These are phyloP conservation scores for Maudiozyma bulderi DNA, from an alignment of 805 yeast species.

Conservation along the genomic window DNA sequence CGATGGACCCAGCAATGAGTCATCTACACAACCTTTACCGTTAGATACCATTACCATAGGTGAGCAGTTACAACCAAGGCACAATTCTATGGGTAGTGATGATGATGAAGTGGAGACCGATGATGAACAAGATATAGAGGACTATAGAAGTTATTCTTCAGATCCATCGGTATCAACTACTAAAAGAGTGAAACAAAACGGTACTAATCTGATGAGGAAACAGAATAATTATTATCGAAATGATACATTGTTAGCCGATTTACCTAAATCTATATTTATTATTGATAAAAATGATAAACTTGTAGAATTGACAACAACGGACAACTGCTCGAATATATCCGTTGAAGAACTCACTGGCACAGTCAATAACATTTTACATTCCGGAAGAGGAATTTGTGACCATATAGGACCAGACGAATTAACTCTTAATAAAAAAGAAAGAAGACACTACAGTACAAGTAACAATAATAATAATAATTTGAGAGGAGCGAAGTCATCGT, in stretches of 20 bases:
- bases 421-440: no score
- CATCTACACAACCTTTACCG: slow-evolving; percentile 7
- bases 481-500: no score
- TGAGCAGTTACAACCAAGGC: slow-evolving; percentile 1
- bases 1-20: neutral
- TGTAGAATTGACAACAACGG: neutral
- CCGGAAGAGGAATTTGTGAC: no score
- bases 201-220: no score
- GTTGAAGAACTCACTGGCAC: no score
- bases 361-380: no score
- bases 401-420: no score
- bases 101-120: neutral
- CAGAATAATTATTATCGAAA: no score
- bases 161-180: neutral
- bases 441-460: no score
- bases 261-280: neutral
- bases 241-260: neutral
- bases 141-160: neutral
- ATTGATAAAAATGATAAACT: neutral
- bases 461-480: no score
- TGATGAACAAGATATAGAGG: neutral
- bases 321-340: neutral
- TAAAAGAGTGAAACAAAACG: no score
- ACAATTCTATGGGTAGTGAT: neutral
- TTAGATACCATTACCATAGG: slow-evolving; percentile 15